Percentiles rank a stretch among this genome's conserved stretches.
Evolutionary conservation across 805 yeast genomes (phyloP).

Genomic region (Isabelozyma rhagii): DNA sequence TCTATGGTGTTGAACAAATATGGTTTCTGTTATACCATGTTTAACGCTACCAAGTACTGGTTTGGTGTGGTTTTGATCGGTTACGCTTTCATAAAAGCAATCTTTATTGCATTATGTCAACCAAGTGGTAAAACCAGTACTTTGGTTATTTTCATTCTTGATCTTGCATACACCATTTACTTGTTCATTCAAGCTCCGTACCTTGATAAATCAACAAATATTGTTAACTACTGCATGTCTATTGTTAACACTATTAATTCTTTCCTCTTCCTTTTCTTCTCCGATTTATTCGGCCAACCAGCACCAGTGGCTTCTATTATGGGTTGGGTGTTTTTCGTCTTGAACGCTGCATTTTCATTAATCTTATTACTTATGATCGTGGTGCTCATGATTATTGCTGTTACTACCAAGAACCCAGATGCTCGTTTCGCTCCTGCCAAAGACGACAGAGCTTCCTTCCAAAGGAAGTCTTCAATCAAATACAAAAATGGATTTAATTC

Average conservation of each 20-base stretch:
- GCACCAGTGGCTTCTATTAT: slow-evolving; percentile 75
- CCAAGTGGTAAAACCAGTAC: slow-evolving; percentile 79
- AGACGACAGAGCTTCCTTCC: slow-evolving; percentile 93
- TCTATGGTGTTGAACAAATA: slow-evolving; percentile 67
- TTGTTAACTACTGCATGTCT: slow-evolving; percentile 67
- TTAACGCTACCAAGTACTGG: slow-evolving; percentile 76
- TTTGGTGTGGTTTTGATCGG: slow-evolving; percentile 66
- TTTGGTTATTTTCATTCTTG: slow-evolving; percentile 70
- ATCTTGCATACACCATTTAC: slow-evolving; percentile 63
- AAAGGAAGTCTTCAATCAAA: slow-evolving; percentile 40
- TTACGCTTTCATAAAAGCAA: slow-evolving; percentile 62
- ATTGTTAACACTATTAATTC: slow-evolving; percentile 76
- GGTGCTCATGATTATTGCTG: slow-evolving; percentile 57
- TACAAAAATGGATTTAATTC: slow-evolving; percentile 23
- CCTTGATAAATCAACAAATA: slow-evolving; percentile 79
- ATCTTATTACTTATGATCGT: slow-evolving; percentile 69
- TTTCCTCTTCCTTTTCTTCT: slow-evolving; percentile 80
- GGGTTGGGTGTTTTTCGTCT: slow-evolving; percentile 87
- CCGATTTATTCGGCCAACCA: slow-evolving; percentile 79
- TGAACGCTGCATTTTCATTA: slow-evolving; percentile 86
- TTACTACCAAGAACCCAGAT: slow-evolving; percentile 82
- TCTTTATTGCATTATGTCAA: slow-evolving; percentile 79
- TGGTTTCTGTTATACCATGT: slow-evolving; percentile 90
- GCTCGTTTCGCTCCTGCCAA: slow-evolving; percentile 82
- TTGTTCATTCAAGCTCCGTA: slow-evolving; percentile 70